Evolutionary conservation across 345 rosid genomes (phyloP).

Genomic region (Durio zibethinus): DNA sequence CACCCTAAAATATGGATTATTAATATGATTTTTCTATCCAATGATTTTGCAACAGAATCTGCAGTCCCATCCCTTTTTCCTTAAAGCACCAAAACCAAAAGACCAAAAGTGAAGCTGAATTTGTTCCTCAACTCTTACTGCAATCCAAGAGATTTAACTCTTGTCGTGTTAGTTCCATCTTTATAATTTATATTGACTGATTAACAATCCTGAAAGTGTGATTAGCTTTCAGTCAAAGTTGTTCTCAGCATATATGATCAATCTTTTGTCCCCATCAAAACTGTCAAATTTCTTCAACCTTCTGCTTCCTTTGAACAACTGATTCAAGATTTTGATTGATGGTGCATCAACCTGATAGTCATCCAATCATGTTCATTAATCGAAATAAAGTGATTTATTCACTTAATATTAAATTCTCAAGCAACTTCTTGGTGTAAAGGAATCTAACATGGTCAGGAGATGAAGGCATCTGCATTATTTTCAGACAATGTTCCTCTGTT

Average conservation of each 20-base stretch:
- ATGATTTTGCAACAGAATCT: background rate
- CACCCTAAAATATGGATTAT: background rate
- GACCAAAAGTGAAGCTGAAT: background rate
- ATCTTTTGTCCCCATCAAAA: background rate
- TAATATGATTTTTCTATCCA: background rate
- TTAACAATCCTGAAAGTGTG: background rate
- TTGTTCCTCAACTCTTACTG: background rate
- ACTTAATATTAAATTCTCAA: conserved; percentile 5
- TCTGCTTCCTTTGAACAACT: background rate
- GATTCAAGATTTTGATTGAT: background rate
- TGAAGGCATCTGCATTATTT: background rate
- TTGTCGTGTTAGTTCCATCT: background rate
- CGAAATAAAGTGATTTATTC: conserved; percentile 8
- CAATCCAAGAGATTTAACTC: background rate
- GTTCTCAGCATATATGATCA: conserved; percentile 1
- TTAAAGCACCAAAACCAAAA: background rate
- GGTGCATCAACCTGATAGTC: background rate
- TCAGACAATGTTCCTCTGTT: background rate
- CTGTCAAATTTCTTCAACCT: background rate
- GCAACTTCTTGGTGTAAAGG: background rate
- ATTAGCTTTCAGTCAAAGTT: conserved; percentile 10
- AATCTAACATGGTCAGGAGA: background rate
- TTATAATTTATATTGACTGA: background rate
- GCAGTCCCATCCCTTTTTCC: conserved; percentile 7
- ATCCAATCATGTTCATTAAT: conserved; percentile 1